Evolutionary conservation across 495 filamentous ascomycete genomes (phyloP), one percentile per base, ranked within the genome.

Genomic region (Aspergillus ostianus): DNA sequence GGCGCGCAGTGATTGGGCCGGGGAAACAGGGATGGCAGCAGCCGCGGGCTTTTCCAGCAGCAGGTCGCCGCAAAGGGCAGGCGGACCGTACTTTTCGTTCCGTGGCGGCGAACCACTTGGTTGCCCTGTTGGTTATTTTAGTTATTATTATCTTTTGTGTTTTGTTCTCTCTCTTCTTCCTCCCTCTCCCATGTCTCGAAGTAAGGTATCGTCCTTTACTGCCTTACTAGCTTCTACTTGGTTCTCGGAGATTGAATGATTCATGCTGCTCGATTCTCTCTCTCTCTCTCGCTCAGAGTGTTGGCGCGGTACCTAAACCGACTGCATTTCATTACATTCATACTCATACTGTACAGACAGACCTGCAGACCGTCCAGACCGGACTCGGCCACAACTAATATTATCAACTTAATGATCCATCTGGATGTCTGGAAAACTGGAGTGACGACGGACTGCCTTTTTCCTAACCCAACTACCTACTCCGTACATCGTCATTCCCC

Each of bases 11-110:
- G 67, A 78, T 78, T 75, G 67, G 73, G 36, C 64, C 75, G 75
- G 72, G 75, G 75, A 74, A 74, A 63, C 67, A 73, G 66, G 73
- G 71, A 69, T 64, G 57, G 60, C 56, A 64, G 56, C 61, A 60
- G 64, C 74, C 74, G 73, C 68, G 62, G 60, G 65, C 62, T 62
- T 51, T 51, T 58, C 54, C 58, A 65, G 51, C 64, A 65, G 67
- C 75, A 74, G 51, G 67, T 75, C 75, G 75, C 72, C 71, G 67
- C 56, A 78, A 74, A 72, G 60, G 74, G 75, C 58, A 77, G 59
- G 69, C 64, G 65, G 53, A 9, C 55, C 21, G 64, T 66, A 67
- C 61, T 67, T 67, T 70, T 66, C 32, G 55, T 53, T 54, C 56
- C 57, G 50, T 54, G 55, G 55, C 58, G 61, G 60, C 64, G 64